Conservation (phyloP, 768 basidiomycete genomes). For the Hypholoma sublateritium region DNA sequence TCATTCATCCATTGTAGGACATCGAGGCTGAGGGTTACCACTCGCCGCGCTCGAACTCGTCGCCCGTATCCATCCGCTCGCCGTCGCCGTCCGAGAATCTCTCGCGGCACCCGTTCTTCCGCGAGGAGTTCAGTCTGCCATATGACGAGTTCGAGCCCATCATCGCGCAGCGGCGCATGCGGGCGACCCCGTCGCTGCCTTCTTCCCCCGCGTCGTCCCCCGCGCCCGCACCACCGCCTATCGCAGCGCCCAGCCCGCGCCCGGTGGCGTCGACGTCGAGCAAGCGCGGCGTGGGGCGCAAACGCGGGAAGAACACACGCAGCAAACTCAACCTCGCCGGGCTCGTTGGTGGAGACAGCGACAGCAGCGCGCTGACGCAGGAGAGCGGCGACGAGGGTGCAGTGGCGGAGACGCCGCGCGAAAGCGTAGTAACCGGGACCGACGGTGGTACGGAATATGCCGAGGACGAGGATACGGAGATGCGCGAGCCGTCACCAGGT, state of each 20-base stretch:
- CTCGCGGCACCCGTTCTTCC: slow-evolving; percentile 69
- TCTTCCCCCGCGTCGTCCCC: slow-evolving; percentile 55
- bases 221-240: slow-evolving; percentile 22
- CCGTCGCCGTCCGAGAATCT: slow-evolving; percentile 73
- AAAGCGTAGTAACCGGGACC: slow-evolving; percentile 70
- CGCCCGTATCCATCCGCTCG: slow-evolving; percentile 55
- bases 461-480: slow-evolving; percentile 66
- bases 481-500: slow-evolving; percentile 62
- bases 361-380: slow-evolving; percentile 80
- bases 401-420: slow-evolving; percentile 52
- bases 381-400: slow-evolving; percentile 77
- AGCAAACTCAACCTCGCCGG: slow-evolving; percentile 68
- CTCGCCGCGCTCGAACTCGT: slow-evolving; percentile 26
- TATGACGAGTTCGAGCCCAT: slow-evolving; percentile 63
- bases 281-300: slow-evolving; percentile 18
- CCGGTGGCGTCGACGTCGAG: slow-evolving; percentile 17
- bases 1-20: slow-evolving; percentile 29
- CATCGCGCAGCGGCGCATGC: slow-evolving; percentile 61
- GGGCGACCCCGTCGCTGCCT: slow-evolving; percentile 62
- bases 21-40: slow-evolving; percentile 37
- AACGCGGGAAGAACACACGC: slow-evolving; percentile 39
- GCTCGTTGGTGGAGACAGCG: slow-evolving; percentile 79
- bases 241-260: slow-evolving; percentile 23
- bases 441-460: slow-evolving; percentile 69
- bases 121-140: slow-evolving; percentile 65